Evolutionary conservation across 1,139 yeast species (phyloP).

Genomic region (Blastobotrys capitulatus): DNA sequence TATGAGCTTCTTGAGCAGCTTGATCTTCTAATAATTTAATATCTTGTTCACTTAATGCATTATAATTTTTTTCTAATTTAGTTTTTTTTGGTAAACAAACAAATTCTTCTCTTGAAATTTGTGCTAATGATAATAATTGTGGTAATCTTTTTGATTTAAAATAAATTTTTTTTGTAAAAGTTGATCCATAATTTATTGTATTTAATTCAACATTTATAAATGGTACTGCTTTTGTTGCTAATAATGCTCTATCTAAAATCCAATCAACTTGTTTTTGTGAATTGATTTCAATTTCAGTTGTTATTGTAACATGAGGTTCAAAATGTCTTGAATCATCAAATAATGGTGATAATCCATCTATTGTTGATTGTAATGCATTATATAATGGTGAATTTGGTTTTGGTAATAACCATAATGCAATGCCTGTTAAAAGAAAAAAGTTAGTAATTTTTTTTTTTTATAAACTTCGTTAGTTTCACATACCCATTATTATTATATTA

Average conservation of each 20-base stretch:
- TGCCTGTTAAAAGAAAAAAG: slow-evolving; percentile 26
- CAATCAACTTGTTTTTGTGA: slow-evolving; percentile 46
- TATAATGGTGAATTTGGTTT: slow-evolving; percentile 47
- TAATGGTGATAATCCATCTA: slow-evolving; percentile 59
- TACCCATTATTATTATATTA: too few species aligned
- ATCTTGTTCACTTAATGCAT: slow-evolving; percentile 28
- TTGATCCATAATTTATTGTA: slow-evolving; percentile 35
- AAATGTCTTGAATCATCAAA: slow-evolving; percentile 65
- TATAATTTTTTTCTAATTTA: slow-evolving; percentile 26
- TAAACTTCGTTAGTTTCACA: too few species aligned
- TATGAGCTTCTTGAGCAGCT: slow-evolving; percentile 33
- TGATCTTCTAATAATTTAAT: slow-evolving; percentile 20
- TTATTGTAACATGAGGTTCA: slow-evolving; percentile 74
- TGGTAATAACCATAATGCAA: slow-evolving; percentile 78
- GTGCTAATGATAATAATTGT: slow-evolving; percentile 59
- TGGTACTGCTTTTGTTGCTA: slow-evolving; percentile 45
- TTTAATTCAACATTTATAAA: slow-evolving; percentile 30
- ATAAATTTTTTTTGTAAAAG: slow-evolving; percentile 57
- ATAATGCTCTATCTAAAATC: slow-evolving; percentile 59
- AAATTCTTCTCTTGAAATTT: slow-evolving; percentile 64
- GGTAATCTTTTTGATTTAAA: slow-evolving; percentile 52
- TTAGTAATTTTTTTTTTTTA: too few species aligned
- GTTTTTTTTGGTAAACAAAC: slow-evolving; percentile 38
- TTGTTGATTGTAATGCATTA: slow-evolving; percentile 55
- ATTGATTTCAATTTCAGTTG: slow-evolving; percentile 51